phyloP scores from a whole-genome alignment of 371 early-diverging fungal species.

The Mucor sp. region DNA sequence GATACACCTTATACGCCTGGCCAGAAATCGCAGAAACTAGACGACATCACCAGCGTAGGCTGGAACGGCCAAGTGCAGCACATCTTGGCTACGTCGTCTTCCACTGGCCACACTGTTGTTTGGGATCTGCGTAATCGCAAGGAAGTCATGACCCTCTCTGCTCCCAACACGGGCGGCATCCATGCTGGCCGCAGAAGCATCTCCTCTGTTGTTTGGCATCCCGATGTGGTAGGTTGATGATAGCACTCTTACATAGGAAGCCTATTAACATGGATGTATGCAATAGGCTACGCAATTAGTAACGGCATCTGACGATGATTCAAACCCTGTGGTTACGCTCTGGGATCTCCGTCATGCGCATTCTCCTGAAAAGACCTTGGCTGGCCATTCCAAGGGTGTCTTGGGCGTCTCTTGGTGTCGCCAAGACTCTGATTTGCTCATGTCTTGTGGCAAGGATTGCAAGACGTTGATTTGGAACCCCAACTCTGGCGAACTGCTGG shows the following conservation, averaged over 20 bases:
- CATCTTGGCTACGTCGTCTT: constrained; percentile 90
- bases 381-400: constrained; percentile 89
- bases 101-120: constrained; percentile 92
- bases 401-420: constrained; percentile 91
- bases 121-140: constrained; percentile 92
- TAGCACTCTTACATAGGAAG: no score
- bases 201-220: constrained; percentile 93
- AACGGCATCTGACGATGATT: constrained; percentile 84
- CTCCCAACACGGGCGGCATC: constrained; percentile 35
- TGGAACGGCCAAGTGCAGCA: constrained; percentile 96
- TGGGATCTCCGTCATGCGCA: constrained; percentile 95
- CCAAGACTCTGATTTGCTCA: constrained; percentile 84
- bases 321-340: constrained; percentile 76
- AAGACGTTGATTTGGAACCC: constrained; percentile 91
- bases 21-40: constrained; percentile 77
- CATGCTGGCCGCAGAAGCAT: constrained; percentile 41
- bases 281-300: constrained; percentile 23
- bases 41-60: constrained; percentile 83
- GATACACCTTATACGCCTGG: constrained; percentile 90
- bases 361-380: constrained; percentile 78
- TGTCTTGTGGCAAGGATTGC: constrained; percentile 93
- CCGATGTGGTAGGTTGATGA: constrained; percentile 70
- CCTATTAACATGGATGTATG: background rate
- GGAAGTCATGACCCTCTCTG: constrained; percentile 81
- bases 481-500: constrained; percentile 64